Evolutionary conservation across 1,284 basidiomycete species (phyloP), one percentile per base, ranked within the genome.

Genomic region (Heliocybe sulcata): DNA sequence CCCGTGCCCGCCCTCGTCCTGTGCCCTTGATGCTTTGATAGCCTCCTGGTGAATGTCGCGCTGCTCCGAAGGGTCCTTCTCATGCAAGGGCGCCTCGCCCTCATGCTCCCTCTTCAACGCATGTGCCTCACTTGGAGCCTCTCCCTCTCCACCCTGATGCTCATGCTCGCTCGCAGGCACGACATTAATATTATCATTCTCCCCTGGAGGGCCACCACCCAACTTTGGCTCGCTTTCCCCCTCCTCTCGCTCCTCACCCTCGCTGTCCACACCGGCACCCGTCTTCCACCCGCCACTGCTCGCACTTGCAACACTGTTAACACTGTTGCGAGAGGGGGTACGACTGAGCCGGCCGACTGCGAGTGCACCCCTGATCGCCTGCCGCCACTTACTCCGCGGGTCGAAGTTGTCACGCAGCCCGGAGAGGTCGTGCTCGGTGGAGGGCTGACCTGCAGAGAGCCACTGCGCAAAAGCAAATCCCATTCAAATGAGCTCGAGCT

Each of bases 331-430:
- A 27, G 26, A 31, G 26, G 50, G 26, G 26, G 55, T 62, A 45
- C 69, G 67, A 2, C 66, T 65, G 23, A 69, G 59, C 35, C 83
- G 77, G 26, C 73, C 65, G 20, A 85, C 8, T 0, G 81, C 84
- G 26, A 83, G 78, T 11, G 83, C 81, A 53, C 80, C 77, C 23
- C 75, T 69, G 59, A 92, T 89, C 3, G 85, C 89, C 2, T 74
- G 71, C 49, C 78, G 76, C 90, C 90, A 92, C 48, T 77, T 77
- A 0, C 80, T 81, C 31, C 76, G 76, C 0, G 89, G 77, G 63
- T 89, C 77, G 69, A 92, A 92, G 73, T 93, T 83, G 29, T 90
- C 85, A 27, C 87, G 84, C 51, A 94, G 73, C 23, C 86, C 90
- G 8, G 65, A 74, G 29, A 95, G 77, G 63, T 95, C 92, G 65